Evolutionary conservation across 768 basidiomycete species (phyloP), one percentile per base, ranked within the genome.

Genomic region (Tulasnella calospora): DNA sequence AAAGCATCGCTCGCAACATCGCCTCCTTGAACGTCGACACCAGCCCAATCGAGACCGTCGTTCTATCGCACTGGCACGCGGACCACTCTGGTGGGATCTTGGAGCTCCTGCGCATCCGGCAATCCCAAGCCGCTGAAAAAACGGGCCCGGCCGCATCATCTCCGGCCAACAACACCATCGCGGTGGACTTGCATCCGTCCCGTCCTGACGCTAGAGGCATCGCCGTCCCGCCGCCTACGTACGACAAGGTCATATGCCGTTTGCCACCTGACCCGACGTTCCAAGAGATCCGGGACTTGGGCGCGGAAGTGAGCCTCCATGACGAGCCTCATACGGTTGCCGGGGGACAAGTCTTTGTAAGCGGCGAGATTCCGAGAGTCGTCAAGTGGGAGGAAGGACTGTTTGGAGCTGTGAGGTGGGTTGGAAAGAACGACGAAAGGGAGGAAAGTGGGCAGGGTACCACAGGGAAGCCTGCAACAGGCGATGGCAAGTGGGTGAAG

Each of bases 131-230:
- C 40, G n/a, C 44, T 7, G 23, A 27, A 3, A 13, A 71, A 33
- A 41, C n/a, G 36, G 46, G 40, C 47, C 47, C 47, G 13, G 46
- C 83, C 41, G 40, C 40, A 15, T 80, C 81, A 1, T 72, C 78
- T 40, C 82, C 83, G 38, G 89, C 61, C 27, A 67, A 35, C 30
- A n/a, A n/a, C n/a, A n/a, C n/a, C n/a, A 67, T 90, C 80, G 80
- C 87, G 78, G 88, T 92, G 19, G 94, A 96, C 82, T 85, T 93
- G 36, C 94, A 95, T 83, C 94, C 94, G 0, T 87, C 89, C 81
- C 88, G 93, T 15, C 94, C 94, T 0, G 84, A 88, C 71, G 89
- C 90, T 19, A 88, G 94, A 10, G 94, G 93, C 0, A 92, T 94
- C 78, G 90, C 92, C 0, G 88, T 89, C 4, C 89, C 91, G 21